Percentiles rank a stretch among this genome's conserved stretches.
Evolutionary conservation across 257 asterid species (phyloP).

Genomic region (Scutellaria minor): DNA sequence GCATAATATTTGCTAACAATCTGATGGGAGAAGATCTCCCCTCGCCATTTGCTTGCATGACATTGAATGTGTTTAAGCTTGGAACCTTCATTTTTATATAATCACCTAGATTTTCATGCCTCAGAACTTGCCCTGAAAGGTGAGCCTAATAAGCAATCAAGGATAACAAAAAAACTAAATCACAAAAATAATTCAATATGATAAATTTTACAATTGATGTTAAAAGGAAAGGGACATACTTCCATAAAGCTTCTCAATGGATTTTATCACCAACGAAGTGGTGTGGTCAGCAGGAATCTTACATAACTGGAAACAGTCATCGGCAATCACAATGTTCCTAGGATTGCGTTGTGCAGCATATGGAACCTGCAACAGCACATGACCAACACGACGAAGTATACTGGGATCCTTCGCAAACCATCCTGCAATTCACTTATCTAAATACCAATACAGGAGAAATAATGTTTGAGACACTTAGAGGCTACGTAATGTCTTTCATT

Average conservation of each 20-base stretch:
- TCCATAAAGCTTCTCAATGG: constrained; percentile 84
- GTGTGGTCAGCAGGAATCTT: constrained; percentile 61
- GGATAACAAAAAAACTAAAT: constrained; percentile 25
- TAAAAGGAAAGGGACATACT: constrained; percentile 56
- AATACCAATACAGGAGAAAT: neutral
- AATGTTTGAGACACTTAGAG: constrained; percentile 17
- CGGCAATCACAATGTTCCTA: constrained; percentile 76
- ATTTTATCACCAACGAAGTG: constrained; percentile 67
- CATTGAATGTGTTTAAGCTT: constrained; percentile 58
- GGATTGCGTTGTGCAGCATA: constrained; percentile 75
- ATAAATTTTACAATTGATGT: constrained; percentile 5
- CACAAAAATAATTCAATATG: constrained; percentile 3
- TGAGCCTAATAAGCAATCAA: constrained; percentile 38
- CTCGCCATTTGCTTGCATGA: constrained; percentile 61
- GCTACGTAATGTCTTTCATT: constrained; percentile 14
- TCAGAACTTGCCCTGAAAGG: constrained; percentile 87
- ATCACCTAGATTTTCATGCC: constrained; percentile 78
- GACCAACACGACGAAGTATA: constrained; percentile 89
- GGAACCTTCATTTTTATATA: constrained; percentile 80
- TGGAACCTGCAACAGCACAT: constrained; percentile 85
- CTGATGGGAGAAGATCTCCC: constrained; percentile 46
- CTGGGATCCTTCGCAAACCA: constrained; percentile 92
- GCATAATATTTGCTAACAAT: constrained; percentile 67
- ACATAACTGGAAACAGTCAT: constrained; percentile 72
- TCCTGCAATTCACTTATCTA: constrained; percentile 58